Evolutionary conservation across 805 yeast species (phyloP), one percentile per base, ranked within the genome.

Genomic region (Nakazawaea molendinolei): DNA sequence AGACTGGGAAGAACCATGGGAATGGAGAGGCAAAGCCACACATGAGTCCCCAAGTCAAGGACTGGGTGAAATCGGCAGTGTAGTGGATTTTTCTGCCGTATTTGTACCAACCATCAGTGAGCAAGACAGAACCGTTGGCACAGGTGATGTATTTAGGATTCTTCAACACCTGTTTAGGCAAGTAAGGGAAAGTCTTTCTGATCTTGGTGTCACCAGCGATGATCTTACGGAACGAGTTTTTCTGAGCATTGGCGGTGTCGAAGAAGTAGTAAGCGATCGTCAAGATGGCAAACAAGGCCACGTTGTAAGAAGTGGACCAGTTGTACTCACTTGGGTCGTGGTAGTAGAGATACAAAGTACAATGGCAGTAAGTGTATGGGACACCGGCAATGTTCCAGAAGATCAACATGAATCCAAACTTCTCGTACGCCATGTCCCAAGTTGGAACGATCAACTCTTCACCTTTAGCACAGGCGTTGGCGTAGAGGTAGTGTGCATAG

Each of bases 371-470:
- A 28, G 97, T 90, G 76, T 79, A 92, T 33, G 98, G 98, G 28
- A 92, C 98, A 51, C 98, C 98, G 22, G 97, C 96, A 58, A 92
- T 86, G 66, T 92, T 92, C 98, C 98, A 92, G 71, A 92, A 92
- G 50, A 89, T 77, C 47, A 92, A 74, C 97, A 92, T 89, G 69
- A 92, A 92, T n/a, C 98, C 98, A 52, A 92, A 92, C 64, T 92
- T 92, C 61, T 92, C 98, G 61, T 92, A 92, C 22, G 95, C 96
- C 97, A 92, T 90, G 60, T 92, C 98, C 97, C 98, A 92, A 14
- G 95, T 84, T 49, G 97, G 95, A 44, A 89, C 95, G 56, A 92
- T 92, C 50, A 90, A 68, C 58, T 92, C 97, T 63, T 92, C 98
- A 49, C 97, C 98, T 63, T 92, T 92, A 39, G 95, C 80, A 61